Conservation (phyloP, 257 asterid species). For the Salvia rosmarinus region DNA sequence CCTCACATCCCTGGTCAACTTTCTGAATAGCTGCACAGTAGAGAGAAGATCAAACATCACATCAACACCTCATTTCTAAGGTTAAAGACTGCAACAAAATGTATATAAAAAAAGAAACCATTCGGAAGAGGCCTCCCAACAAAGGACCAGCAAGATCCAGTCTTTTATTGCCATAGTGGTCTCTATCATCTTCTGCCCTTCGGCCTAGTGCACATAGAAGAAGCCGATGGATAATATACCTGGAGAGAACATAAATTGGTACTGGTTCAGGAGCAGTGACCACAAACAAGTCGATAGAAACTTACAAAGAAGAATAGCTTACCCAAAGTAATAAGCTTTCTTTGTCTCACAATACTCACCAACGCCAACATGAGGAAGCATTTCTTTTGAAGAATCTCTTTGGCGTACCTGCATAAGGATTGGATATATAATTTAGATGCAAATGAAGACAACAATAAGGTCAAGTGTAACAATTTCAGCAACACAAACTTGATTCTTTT, state of each 20-base stretch:
- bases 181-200: constrained; percentile 94
- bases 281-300: constrained; percentile 20
- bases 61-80: constrained; percentile 29
- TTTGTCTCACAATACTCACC: constrained; percentile 93
- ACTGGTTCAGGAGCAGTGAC: constrained; percentile 28
- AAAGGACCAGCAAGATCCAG: constrained; percentile 98
- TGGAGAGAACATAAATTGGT: constrained; percentile 32
- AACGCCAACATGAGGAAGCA: constrained; percentile 99
- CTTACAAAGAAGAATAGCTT: constrained; percentile 29
- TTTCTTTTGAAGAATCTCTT: constrained; percentile 92
- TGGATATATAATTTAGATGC: constrained; percentile 23
- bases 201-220: constrained; percentile 91
- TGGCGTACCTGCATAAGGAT: constrained; percentile 74
- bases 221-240: constrained; percentile 93
- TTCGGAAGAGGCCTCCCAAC: constrained; percentile 94
- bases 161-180: constrained; percentile 97
- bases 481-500: constrained; percentile 85
- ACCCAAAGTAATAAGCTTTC: constrained; percentile 98
- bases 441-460: constrained; percentile 5
- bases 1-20: constrained; percentile 95
- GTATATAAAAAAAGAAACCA: constrained; percentile 56
- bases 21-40: constrained; percentile 84
- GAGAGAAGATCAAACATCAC: constrained; percentile 39
- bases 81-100: constrained; percentile 29
- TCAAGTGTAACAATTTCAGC: constrained; percentile 25